These are phyloP conservation scores for Hypoxylon trugodes DNA, from an alignment of 495 filamentous ascomycete genomes.

Conservation along the genomic window DNA sequence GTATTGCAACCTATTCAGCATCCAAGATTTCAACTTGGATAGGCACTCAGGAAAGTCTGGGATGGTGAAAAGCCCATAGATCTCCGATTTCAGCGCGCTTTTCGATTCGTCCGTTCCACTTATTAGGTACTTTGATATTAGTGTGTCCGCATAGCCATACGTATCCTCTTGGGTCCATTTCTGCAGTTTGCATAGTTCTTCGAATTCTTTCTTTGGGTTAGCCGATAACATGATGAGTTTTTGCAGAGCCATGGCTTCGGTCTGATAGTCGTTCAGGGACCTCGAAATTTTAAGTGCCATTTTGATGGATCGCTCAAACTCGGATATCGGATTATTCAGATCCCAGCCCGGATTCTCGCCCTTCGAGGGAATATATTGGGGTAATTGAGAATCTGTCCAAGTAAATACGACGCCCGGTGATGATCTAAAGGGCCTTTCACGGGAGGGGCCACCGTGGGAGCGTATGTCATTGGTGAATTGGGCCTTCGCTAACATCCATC, in stretches of 20 bases:
- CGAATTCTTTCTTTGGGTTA: slow-evolving; percentile 3
- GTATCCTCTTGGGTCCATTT: slow-evolving; percentile 19
- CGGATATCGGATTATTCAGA: not conserved
- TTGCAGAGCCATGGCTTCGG: slow-evolving; percentile 1
- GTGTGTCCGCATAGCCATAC: slow-evolving; percentile 6
- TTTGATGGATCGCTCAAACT: not conserved
- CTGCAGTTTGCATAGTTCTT: slow-evolving; percentile 20
- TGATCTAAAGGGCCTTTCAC: not conserved
- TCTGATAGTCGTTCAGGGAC: slow-evolving; percentile 15
- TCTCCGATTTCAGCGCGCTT: slow-evolving; percentile 3
- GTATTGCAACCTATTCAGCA: not conserved
- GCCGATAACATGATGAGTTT: slow-evolving; percentile 8
- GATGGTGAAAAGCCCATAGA: not conserved
- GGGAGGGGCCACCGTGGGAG: not conserved
- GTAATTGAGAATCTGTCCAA: not conserved
- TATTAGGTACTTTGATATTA: slow-evolving; percentile 18
- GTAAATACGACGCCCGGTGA: not conserved
- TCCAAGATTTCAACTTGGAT: not conserved
- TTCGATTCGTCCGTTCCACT: not conserved
- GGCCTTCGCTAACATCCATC: slow-evolving; percentile 23
- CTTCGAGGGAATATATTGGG: slow-evolving; percentile 12
- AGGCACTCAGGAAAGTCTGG: not conserved
- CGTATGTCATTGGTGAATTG: not conserved
- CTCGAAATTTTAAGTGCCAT: slow-evolving; percentile 1
- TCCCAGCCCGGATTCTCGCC: slow-evolving; percentile 19